Evolutionary conservation across 1,284 basidiomycete genomes (phyloP), one percentile per base, ranked within the genome.

Genomic region (Bjerkandera adusta): DNA sequence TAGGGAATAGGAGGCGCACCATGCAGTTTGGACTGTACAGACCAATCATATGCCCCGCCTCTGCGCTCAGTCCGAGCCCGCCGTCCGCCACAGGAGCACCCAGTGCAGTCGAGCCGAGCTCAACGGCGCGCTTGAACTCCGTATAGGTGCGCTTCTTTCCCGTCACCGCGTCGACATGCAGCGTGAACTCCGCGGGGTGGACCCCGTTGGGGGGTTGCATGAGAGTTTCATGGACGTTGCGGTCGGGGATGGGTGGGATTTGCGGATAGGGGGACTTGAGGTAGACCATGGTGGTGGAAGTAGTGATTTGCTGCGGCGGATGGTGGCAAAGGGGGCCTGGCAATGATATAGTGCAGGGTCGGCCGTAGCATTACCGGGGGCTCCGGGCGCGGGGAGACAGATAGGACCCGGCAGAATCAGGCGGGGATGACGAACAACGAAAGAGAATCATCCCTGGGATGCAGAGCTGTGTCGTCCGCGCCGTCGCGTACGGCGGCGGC

Each of bases 1-100:
- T 7, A 11, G 3, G 1, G 10, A 25, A 12, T 15, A 13, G 18
- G 18, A 34, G 21, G 68, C 72, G 52, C 63, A 88, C 87, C 61
- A 82, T 61, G 34, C 75, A 80, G 58, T 89, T 90, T 43, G 81
- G 75, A 61, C 79, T 79, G 56, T 87, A 73, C 11, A 89, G 75
- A 2, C 82, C 87, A 22, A 87, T 67, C 22, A 86, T 76, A 50
- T 84, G 82, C 1, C 68, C 69, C 3, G 70, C 65, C 16, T 67
- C 67, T 1, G 59, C 59, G 11, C 62, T 57, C n/a, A 87, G 57
- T 0, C 74, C 82, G 4, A 87, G 63, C 0, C 85, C 83, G 1
- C 82, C 83, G 26, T 73, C 60, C 0, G 62, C 52, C 11, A 65
- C 51, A 1, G 75, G 67, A 1, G 69, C 63, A 1, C 68, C 70